Evolutionary conservation across 2,329 filamentous ascomycete genomes (phyloP).

Genomic region (Hypoxylon sp.): DNA sequence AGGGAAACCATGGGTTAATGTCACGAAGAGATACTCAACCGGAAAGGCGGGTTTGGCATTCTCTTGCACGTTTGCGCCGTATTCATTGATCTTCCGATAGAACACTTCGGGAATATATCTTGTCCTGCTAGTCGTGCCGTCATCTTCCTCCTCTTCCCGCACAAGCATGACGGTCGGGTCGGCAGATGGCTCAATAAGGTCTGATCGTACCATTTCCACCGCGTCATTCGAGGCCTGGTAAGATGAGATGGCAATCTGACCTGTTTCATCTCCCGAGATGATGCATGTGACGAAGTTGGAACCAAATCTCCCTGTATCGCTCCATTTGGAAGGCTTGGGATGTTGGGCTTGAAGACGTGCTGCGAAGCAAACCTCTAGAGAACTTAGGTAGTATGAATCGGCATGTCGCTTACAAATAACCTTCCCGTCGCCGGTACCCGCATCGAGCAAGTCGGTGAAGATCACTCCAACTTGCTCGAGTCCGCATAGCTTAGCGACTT

Average conservation of each 20-base stretch:
- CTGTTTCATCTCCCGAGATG: slow-evolving; percentile 90
- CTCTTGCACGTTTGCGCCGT: slow-evolving; percentile 94
- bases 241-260: slow-evolving; percentile 87
- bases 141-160: slow-evolving; percentile 89
- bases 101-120: slow-evolving; percentile 98
- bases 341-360: slow-evolving; percentile 88
- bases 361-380: slow-evolving; percentile 90
- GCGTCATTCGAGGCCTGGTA: slow-evolving; percentile 97
- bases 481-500: slow-evolving; percentile 84
- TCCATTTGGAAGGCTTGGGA: slow-evolving; percentile 95
- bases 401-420: slow-evolving; percentile 96
- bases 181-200: slow-evolving; percentile 94
- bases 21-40: slow-evolving; percentile 95
- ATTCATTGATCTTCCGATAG: slow-evolving; percentile 95
- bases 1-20: slow-evolving; percentile 95
- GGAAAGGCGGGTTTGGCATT: slow-evolving; percentile 97
- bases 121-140: slow-evolving; percentile 74
- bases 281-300: slow-evolving; percentile 98
- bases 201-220: slow-evolving; percentile 95
- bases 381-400: slow-evolving; percentile 94
- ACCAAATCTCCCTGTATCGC: slow-evolving; percentile 91
- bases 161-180: slow-evolving; percentile 96
- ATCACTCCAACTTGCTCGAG: slow-evolving; percentile 92
- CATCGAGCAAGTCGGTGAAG: slow-evolving; percentile 90
- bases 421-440: slow-evolving; percentile 83